A percentile compares a stretch with the other conserved stretches of the same genome.
Conservation (phyloP, 2,329 filamentous ascomycete genomes). For the Hymenoscyphus occultus region DNA sequence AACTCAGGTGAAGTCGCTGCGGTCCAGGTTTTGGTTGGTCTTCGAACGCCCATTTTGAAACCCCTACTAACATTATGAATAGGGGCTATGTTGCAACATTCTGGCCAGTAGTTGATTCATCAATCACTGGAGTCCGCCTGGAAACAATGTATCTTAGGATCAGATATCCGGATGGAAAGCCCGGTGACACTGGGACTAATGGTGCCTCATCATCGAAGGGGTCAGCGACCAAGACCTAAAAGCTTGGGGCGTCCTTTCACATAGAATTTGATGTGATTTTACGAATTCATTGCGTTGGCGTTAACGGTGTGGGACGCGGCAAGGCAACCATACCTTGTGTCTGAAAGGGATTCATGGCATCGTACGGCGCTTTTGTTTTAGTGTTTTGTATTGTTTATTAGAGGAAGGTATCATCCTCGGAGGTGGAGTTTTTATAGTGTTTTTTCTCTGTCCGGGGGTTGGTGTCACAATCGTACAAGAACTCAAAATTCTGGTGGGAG, state of each 20-base stretch:
- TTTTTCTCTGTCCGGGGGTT: background rate
- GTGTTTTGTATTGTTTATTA: background rate
- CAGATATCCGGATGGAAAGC: conserved; percentile 9
- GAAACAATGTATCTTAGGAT: conserved; percentile 35
- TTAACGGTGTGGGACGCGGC: conserved; percentile 8
- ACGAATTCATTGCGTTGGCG: conserved; percentile 17
- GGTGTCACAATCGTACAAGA: conserved; percentile 2
- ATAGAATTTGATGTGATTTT: conserved; percentile 6
- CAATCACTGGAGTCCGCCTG: conserved; percentile 25
- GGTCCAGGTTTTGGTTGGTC: conserved; percentile 35
- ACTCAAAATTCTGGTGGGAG: background rate
- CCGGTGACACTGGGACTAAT: conserved; percentile 31
- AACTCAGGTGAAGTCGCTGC: conserved; percentile 29
- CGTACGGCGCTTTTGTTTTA: background rate
- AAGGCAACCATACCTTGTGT: background rate
- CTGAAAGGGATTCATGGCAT: background rate
- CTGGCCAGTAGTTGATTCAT: conserved; percentile 29
- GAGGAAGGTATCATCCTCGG: background rate
- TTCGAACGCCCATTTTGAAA: background rate
- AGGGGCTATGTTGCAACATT: conserved; percentile 37
- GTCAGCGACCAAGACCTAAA: conserved; percentile 1
- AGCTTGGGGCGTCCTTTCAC: background rate
- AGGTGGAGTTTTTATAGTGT: background rate
- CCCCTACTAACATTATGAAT: conserved; percentile 19
- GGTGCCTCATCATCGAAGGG: conserved; percentile 7